Evolutionary conservation across 306 rosid genomes (phyloP).

Genomic region (Hippophae rhamnoides): DNA sequence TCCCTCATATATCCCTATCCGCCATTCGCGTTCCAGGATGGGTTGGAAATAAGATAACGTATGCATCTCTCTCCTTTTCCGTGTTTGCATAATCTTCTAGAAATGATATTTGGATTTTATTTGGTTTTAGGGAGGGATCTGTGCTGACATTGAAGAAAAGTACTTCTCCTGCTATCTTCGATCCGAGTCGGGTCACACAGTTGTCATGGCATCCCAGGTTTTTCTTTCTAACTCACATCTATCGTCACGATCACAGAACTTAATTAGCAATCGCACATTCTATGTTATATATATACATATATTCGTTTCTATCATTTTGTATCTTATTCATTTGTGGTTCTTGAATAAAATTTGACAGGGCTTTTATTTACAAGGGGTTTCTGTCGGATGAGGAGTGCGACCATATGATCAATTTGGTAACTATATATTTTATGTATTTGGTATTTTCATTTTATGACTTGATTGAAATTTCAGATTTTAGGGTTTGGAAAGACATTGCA

Average conservation of each 20-base stretch:
- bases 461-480: not conserved
- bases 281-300: not conserved
- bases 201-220: constrained; percentile 93
- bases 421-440: constrained; percentile 5
- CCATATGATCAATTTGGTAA: constrained; percentile 61
- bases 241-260: too few relatives aligned
- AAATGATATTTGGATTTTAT: constrained; percentile 6
- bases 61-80: not conserved
- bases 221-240: constrained; percentile 7
- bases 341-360: constrained; percentile 47
- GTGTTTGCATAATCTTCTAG: not conserved
- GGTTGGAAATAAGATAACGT: constrained; percentile 31
- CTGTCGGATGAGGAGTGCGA: constrained; percentile 74
- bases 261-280: not conserved
- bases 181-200: constrained; percentile 72
- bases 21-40: constrained; percentile 35
- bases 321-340: not conserved
- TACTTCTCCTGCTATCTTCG: constrained; percentile 39
- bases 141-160: constrained; percentile 34
- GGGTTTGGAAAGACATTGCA: not conserved
- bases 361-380: constrained; percentile 62
- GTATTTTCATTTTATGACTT: not conserved
- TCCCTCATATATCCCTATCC: constrained; percentile 36
- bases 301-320: not conserved
- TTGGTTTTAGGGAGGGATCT: constrained; percentile 41